Base-by-base conservation (phyloP, 2,329 filamentous ascomycete species). In the Lachnellula subtilissima region DNA sequence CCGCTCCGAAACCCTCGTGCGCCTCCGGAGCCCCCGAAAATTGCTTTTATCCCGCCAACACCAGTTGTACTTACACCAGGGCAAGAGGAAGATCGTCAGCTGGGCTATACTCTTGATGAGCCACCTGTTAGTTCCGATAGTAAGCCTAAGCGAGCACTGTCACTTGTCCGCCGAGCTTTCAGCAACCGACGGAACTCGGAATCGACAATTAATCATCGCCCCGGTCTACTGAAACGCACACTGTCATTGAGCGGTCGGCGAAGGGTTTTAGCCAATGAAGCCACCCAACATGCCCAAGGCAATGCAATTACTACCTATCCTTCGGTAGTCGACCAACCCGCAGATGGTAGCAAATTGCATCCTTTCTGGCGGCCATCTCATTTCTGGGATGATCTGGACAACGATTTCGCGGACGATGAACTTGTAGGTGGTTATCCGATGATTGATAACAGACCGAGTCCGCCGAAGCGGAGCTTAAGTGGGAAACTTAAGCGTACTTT, bases 41-140 rank as follows among this genome's bases (percentile, higher is more conserved):
- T 86, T 62, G 78, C 82, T 54, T 82, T 86, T 57, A 86, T 83
- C 36, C 83, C 83, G 0, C 82, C 83, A 25, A 86, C 83, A 0
- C 83, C 83, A 3, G 84, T 82, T 2, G 83, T 79, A 2, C 65
- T 80, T 45, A 85, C 82, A 1, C 82, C 83, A 9, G 73, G 76
- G 1, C 65, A 75, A 2, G 82, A 85, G 59, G 78, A 76, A 63
- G 73, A 78, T 54, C 73, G 73, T 23, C 76, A 77, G 62, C 68
- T 81, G 22, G 81, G 81, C 0, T 83, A 81, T 58, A 81, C 78
- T 50, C 79, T 78, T 28, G 72, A 76, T 28, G 59, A 64, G 6
- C 51, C 57, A 40, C 61, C 67, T 42, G 47, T 48, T 15, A 60
- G 58, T 3, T 63, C 72, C 2, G 73, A 72, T 15, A 75, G 76